These are phyloP conservation scores for Immersiporthe knoxdaviesiana DNA, from an alignment of 2,329 filamentous ascomycete genomes.

Conservation along the genomic window DNA sequence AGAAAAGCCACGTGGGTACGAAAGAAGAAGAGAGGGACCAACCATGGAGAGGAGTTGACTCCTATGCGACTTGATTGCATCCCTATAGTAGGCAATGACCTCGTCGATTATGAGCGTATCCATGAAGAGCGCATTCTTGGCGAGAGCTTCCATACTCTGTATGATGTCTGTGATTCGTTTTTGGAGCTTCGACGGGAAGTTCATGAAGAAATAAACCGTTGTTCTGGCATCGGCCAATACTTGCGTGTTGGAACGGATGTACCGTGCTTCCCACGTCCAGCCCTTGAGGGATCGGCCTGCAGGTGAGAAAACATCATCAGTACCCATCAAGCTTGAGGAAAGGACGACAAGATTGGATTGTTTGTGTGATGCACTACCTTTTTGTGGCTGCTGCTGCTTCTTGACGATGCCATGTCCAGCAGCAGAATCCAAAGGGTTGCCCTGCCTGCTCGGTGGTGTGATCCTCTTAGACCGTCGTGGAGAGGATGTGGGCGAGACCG, in stretches of 20 bases:
- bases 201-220: conserved; percentile 26
- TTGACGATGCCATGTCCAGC: conserved; percentile 1
- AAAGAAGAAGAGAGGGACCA: neutral
- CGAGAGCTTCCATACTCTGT: conserved; percentile 23
- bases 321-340: neutral
- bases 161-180: conserved; percentile 23
- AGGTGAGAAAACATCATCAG: neutral
- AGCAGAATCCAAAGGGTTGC: neutral
- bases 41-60: conserved; percentile 27
- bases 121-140: conserved; percentile 27
- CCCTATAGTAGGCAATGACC: conserved; percentile 27
- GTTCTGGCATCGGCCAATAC: conserved; percentile 22
- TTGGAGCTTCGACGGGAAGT: conserved; percentile 22
- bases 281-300: conserved; percentile 17
- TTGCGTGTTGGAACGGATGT: conserved; percentile 23
- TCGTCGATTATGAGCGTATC: conserved; percentile 29
- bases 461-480: conserved; percentile 16
- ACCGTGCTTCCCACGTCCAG: conserved; percentile 28
- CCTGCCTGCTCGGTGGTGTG: conserved; percentile 6
- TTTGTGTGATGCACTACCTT: neutral
- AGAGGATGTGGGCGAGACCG: conserved; percentile 24
- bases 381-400: conserved; percentile 1
- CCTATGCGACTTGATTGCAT: conserved; percentile 26
- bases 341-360: too few relatives aligned
- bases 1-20: neutral